Percentiles rank a stretch among this genome's conserved stretches.
Conservation (phyloP, 2,329 filamentous ascomycete genomes). For the Fusarium nodosum region DNA sequence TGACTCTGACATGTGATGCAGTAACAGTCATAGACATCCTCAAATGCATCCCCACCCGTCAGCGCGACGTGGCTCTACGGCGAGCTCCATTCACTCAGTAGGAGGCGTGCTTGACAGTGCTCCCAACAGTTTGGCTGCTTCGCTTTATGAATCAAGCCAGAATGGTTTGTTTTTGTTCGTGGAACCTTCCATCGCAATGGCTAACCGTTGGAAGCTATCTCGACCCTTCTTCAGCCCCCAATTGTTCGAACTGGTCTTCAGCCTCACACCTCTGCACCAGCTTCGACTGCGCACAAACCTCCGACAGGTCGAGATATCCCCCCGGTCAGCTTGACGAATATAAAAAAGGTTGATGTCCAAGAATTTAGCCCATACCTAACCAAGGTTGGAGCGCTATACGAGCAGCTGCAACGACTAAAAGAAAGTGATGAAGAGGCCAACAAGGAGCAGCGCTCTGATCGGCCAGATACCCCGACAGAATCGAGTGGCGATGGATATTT, state of each 20-base stretch:
- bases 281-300: constrained; percentile 80
- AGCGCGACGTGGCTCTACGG: constrained; percentile 81
- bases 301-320: constrained; percentile 92
- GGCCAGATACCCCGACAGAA: constrained; percentile 60
- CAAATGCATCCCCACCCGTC: constrained; percentile 62
- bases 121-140: constrained; percentile 67
- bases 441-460: constrained; percentile 58
- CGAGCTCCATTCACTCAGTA: constrained; percentile 89
- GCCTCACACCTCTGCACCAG: constrained; percentile 79
- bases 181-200: constrained; percentile 4
- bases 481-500: constrained; percentile 59
- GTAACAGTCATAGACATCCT: constrained; percentile 57
- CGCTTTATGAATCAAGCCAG: constrained; percentile 79
- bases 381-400: constrained; percentile 88
- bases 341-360: constrained; percentile 81
- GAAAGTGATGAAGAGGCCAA: constrained; percentile 77
- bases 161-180: constrained; percentile 72
- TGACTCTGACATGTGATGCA: constrained; percentile 45
- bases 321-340: constrained; percentile 90
- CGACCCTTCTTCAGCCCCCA: constrained; percentile 89
- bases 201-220: constrained; percentile 75
- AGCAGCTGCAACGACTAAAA: constrained; percentile 87
- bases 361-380: constrained; percentile 88
- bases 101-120: constrained; percentile 84
- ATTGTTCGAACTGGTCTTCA: constrained; percentile 90